A percentile compares a stretch with the other conserved stretches of the same genome.
Evolutionary conservation across 1,284 basidiomycete genomes (phyloP).

Genomic region (Irpex lacteus): DNA sequence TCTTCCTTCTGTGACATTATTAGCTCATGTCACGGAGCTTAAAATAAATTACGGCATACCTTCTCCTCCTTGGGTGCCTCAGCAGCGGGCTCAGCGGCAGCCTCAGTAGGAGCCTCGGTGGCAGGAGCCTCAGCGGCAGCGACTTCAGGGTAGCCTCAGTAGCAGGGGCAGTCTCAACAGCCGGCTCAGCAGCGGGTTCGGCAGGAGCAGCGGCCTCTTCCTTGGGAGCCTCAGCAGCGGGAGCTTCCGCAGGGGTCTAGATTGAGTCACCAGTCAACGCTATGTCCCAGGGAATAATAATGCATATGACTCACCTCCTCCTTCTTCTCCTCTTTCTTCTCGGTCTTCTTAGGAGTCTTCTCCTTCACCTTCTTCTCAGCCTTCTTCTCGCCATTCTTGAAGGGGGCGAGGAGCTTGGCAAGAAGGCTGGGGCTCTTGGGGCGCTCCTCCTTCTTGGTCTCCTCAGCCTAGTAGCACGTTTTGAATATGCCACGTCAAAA

Average conservation of each 20-base stretch:
- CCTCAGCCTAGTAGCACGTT: constrained; percentile 37
- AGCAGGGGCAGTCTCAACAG: constrained; percentile 53
- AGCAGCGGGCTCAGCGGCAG: constrained; percentile 3
- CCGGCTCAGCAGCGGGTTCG: constrained; percentile 25
- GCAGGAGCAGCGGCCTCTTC: constrained; percentile 29
- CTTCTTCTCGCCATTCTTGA: constrained; percentile 46
- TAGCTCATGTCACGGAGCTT: neutral
- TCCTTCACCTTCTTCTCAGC: constrained; percentile 55
- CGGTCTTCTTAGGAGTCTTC: constrained; percentile 58
- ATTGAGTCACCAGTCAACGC: constrained; percentile 5
- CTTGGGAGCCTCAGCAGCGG: constrained; percentile 40
- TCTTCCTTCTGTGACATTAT: constrained; percentile 41
- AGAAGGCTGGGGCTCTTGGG: constrained; percentile 77
- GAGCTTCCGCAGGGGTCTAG: constrained; percentile 31
- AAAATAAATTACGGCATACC: constrained; percentile 33
- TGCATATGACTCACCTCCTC: constrained; percentile 29
- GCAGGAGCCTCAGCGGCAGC: constrained; percentile 22
- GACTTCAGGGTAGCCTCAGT: constrained; percentile 29
- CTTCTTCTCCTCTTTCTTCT: constrained; percentile 70
- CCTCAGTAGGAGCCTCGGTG: constrained; percentile 25
- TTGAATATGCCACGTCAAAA: constrained; percentile 14
- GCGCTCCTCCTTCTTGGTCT: constrained; percentile 66
- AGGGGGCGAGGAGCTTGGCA: constrained; percentile 68
- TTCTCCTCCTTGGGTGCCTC: constrained; percentile 57
- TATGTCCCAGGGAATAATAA: constrained; percentile 30